phyloP scores from a whole-genome alignment of 805 yeast genomes.

The Pichia membranifaciens region DNA sequence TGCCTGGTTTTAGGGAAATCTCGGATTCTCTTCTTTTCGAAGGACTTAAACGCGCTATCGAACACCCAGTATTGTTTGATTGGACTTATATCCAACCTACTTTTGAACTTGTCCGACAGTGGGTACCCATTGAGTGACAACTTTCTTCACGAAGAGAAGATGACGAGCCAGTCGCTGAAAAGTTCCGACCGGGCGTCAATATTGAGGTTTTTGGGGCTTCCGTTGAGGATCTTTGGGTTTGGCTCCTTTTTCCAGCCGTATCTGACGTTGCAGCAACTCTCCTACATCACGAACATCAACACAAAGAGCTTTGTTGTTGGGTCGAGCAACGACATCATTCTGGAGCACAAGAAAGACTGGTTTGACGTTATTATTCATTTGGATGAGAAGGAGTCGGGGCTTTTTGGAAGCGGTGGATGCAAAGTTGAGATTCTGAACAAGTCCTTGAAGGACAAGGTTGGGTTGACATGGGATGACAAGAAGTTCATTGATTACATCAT shows the following conservation, averaged over 20 bases:
- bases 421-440: slow-evolving; percentile 40
- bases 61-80: slow-evolving; percentile 78
- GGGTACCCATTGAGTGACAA: slow-evolving; percentile 68
- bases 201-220: slow-evolving; percentile 77
- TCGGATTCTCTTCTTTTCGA: slow-evolving; percentile 68
- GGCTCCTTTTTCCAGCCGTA: slow-evolving; percentile 92
- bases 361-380: slow-evolving; percentile 72
- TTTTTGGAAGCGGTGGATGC: slow-evolving; percentile 11
- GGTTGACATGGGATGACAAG: slow-evolving; percentile 56
- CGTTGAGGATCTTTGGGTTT: slow-evolving; percentile 75
- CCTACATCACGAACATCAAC: slow-evolving; percentile 53
- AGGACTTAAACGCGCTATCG: slow-evolving; percentile 73
- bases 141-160: slow-evolving; percentile 40
- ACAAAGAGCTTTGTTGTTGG: slow-evolving; percentile 73
- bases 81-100: slow-evolving; percentile 74
- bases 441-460: slow-evolving; percentile 39
- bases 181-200: slow-evolving; percentile 76
- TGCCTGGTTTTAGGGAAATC: slow-evolving; percentile 65
- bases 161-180: slow-evolving; percentile 59
- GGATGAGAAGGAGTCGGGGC: slow-evolving; percentile 34
- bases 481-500: slow-evolving; percentile 63
- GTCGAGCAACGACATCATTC: slow-evolving; percentile 75
- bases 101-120: slow-evolving; percentile 64
- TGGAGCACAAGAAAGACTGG: slow-evolving; percentile 53
- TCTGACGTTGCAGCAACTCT: slow-evolving; percentile 87